Base-by-base conservation (phyloP, 495 filamentous ascomycete genomes). In the Penicillium flavigenum region DNA sequence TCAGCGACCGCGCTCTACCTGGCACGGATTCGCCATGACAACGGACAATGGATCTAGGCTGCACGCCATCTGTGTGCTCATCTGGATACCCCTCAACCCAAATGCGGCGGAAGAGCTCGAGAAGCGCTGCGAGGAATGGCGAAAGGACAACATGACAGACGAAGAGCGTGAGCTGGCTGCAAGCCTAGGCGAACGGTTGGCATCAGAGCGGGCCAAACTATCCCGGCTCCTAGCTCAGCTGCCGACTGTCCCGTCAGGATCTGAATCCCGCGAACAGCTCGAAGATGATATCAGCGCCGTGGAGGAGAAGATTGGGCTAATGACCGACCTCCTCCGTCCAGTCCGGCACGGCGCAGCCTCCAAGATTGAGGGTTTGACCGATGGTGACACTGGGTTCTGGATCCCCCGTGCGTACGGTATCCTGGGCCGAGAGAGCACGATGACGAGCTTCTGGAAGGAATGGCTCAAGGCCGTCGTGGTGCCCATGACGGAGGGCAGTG, bases 21-120 rank as follows among this genome's bases (percentile, higher is more conserved):
- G 94, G 94, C 94, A 98, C 78, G 94, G 94, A 42, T 98, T 98
- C 69, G 91, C 90, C 56, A 98, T 98, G 94, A 98, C 94, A 4
- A 89, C 87, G 42, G 87, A 87, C 34, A 94, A 98, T 68, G 92
- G 90, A 60, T 89, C 91, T 41, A 92, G 90, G 63, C 79, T 98
- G 19, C 92, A 98, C 66, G 94, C 91, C 27, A 89, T 98, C 57
- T 92, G 89, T 61, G 79, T 97, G 54, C 94, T 91, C 51, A 81
- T 96, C 29, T 98, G 94, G 94, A 88, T 92, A 51, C 92, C 94
- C 2, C 74, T 98, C 44, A 89, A 90, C 62, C 79, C 82, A 12
- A 81, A 85, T 58, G 88, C 93, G 1, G 91, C 94, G 6, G 92
- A 90, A 56, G 86, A 93, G 59, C 80, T 98, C 9, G 94, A 98